Conservation (phyloP, 2,329 filamentous ascomycete genomes). For the Fusarium verticillioides region DNA sequence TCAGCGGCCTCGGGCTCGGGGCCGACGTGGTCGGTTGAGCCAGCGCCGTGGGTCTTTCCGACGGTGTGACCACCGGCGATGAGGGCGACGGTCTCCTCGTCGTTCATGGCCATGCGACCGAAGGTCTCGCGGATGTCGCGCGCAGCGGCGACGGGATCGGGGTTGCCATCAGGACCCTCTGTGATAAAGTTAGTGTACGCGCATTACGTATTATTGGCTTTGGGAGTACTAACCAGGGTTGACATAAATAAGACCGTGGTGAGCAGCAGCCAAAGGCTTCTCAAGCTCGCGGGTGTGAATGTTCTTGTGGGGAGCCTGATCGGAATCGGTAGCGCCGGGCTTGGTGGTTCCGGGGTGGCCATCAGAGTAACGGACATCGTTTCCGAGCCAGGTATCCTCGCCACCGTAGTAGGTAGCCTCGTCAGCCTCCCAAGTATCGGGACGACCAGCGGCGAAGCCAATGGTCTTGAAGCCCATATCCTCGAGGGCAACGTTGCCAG, state of each 20-base stretch:
- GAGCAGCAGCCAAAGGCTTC: constrained; percentile 71
- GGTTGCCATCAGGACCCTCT: constrained; percentile 80
- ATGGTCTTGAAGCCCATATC: constrained; percentile 80
- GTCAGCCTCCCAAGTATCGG: constrained; percentile 80
- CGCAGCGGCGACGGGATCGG: constrained; percentile 75
- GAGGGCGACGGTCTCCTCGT: constrained; percentile 82
- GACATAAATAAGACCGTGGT: constrained; percentile 58
- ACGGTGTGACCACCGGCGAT: constrained; percentile 85
- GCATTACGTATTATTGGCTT: rapidly evolving
- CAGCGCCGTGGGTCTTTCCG: constrained; percentile 78
- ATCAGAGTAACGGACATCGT: constrained; percentile 78
- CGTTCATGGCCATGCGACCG: constrained; percentile 83
- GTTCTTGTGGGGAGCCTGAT: constrained; percentile 44
- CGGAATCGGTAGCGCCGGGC: constrained; percentile 27
- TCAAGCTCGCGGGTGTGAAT: constrained; percentile 74
- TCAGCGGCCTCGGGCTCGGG: constrained; percentile 73
- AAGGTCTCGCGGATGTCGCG: constrained; percentile 80
- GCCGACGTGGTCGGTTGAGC: constrained; percentile 63
- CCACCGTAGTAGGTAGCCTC: constrained; percentile 82
- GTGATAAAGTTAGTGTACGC: constrained; percentile 59
- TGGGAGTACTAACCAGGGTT: constrained; percentile 5
- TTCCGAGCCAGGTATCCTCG: constrained; percentile 78
- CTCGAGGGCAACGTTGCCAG: constrained; percentile 81
- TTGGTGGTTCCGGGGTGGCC: constrained; percentile 57
- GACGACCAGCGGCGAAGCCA: constrained; percentile 78